Base-by-base conservation (phyloP, 2,329 filamentous ascomycete species). In the Kalmusia sp. region DNA sequence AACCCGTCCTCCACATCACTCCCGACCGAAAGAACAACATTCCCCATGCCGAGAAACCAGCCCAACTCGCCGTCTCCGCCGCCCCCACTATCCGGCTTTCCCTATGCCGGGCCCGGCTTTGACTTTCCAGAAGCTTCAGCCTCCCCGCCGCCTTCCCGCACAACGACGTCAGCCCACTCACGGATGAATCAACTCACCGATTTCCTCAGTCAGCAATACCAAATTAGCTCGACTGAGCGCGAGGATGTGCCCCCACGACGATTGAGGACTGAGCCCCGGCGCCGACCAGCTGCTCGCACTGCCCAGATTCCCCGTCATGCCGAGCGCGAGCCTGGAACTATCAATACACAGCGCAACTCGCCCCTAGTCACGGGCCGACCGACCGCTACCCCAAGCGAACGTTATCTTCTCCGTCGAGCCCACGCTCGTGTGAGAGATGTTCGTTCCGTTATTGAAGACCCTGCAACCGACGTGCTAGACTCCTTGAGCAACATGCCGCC, bases 111-210 rank as follows among this genome's bases (percentile, higher is more conserved):
- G 30, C 76, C 74, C 55, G 70, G 68, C 61, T 79, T 79, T 64
- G 79, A 80, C 65, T 74, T 74, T 48, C 78, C 79, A 19, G 75
- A 77, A 38, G 77, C 78, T 35, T 71, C 68, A n/a, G 53, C 65
- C 6, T 68, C 70, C 5, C 55, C 63, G 40, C 62, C 51, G 7
- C 48, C 45, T 11, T 21, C 54, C n/a, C 24, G 54, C 19, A 54
- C 55, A 33, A 41, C 57, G 15, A 38, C 43, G 8, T 35, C 22
- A 14, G 33, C 52, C 3, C 38, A 21, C 15, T 9, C 33, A n/a
- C 45, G 50, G 28, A 6, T 41, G 51, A 35, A 49, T 15, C 39
- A 45, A 30, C 44, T 51, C 8, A 30, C 54, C 28, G 27, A 21
- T 2, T 48, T 31, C 31, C 21, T 46, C 21, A 35, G 35, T 30